Conservation (phyloP, 208 protist genomes). For the Acanthamoeba culbertsoni region DNA sequence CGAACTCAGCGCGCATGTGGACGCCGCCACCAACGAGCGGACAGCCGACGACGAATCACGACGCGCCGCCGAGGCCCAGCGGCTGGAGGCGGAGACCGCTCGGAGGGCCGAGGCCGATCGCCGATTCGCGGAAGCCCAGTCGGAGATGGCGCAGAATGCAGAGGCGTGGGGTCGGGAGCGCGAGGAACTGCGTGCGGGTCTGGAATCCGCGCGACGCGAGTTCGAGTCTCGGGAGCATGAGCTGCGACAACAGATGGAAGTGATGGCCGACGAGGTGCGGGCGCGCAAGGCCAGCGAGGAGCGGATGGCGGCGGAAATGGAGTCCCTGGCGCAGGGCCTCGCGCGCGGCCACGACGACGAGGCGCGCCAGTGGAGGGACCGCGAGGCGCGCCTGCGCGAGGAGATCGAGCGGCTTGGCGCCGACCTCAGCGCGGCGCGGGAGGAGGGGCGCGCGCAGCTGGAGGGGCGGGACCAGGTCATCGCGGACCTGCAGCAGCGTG, state of each 20-base stretch:
- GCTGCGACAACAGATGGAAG: background rate
- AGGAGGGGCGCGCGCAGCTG: no score
- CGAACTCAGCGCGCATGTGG: background rate
- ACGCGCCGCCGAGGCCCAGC: background rate
- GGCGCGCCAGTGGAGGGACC: background rate
- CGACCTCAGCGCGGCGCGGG: background rate
- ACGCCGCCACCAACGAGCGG: no score
- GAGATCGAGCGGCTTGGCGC: background rate
- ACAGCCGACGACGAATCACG: no score
- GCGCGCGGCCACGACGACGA: background rate
- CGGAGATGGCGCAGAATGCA: background rate
- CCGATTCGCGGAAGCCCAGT: no score
- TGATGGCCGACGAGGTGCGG: background rate
- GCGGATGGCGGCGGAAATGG: background rate
- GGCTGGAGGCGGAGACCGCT: background rate
- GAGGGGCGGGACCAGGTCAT: background rate
- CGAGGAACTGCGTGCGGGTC: background rate
- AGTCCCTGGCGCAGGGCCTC: background rate
- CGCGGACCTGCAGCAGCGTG: background rate
- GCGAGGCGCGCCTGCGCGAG: background rate
- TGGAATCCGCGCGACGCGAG: no score
- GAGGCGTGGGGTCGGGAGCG: background rate
- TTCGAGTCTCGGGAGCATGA: background rate
- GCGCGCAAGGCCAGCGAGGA: background rate
- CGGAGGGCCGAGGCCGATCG: background rate